Conservation (phyloP, 1,139 yeast species). For the Nakaseomyces bracarensis region DNA sequence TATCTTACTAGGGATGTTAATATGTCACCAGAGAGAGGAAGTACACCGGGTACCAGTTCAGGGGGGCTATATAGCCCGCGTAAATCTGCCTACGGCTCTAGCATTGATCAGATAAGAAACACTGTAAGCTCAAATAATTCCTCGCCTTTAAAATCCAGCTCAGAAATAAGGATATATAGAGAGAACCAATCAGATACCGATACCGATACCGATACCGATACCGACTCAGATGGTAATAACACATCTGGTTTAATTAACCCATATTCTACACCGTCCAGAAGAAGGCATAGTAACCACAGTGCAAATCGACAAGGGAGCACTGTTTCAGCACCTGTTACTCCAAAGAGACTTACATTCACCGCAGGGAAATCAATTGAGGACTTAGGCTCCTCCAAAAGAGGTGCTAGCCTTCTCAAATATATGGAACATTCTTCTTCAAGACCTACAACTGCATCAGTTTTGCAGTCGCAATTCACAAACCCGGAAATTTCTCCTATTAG, state of each 20-base stretch:
- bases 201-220: conserved; percentile 1
- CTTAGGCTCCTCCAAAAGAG: conserved; percentile 14
- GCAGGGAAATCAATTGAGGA: conserved; percentile 4
- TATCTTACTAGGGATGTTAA: conserved; percentile 37
- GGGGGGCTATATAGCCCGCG: not conserved
- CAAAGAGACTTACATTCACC: conserved; percentile 21
- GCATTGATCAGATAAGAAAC: conserved; percentile 27
- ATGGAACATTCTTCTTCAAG: conserved; percentile 59
- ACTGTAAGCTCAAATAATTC: conserved; percentile 11
- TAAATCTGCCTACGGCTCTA: conserved; percentile 7
- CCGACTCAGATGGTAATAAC: conserved; percentile 4
- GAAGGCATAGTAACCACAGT: conserved; percentile 15
- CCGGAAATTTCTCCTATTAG: conserved; percentile 75
- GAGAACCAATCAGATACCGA: conserved; percentile 5
- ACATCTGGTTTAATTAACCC: conserved; percentile 12
- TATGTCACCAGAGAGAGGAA: not conserved
- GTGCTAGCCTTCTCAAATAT: conserved; percentile 57
- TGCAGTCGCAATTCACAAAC: conserved; percentile 54
- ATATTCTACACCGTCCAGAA: conserved; percentile 17
- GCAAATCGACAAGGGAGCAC: not conserved
- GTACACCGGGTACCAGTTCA: not conserved
- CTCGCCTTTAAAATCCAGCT: conserved; percentile 2
- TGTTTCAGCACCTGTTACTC: conserved; percentile 35
- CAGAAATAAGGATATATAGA: conserved; percentile 1
- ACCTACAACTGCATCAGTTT: conserved; percentile 48